Evolutionary conservation across 192 early-diverging fungal species (phyloP), one percentile per base, ranked within the genome.

Genomic region (Coemansia sp.): DNA sequence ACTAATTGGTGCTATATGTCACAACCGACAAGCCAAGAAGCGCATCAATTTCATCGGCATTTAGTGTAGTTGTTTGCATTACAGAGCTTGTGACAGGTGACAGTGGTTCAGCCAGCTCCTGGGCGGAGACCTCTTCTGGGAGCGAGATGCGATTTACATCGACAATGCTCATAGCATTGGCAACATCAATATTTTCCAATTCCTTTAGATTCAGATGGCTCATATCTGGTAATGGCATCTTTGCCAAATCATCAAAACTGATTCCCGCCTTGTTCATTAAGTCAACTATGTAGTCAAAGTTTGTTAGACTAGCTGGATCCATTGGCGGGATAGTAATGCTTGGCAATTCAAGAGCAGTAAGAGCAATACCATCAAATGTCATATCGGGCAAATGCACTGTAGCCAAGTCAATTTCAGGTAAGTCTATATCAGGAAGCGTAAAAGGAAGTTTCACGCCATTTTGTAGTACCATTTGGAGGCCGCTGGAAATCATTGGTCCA

Each of bases 331-430:
- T 46, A 9, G 72, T 80, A 30, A 75, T 46, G 17, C 61, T 64
- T 10, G 78, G 78, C 58, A 80, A 55, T 0, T 68, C 61, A 24
- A 80, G 67, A 2, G 58, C 78, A 0, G 78, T 75, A 21, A 80
- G 27, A 3, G 72, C 72, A 54, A 80, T 74, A 3, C 78, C 78
- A 58, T 68, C 72, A 17, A 69, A 66, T 55, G 78, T 80, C 68
- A 80, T 70, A 32, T 80, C 78, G 0, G 78, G 78, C 10, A 80
- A 69, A 32, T 80, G 78, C 54, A 80, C 72, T 0, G 78, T 74
- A 8, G 65, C 78, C 7, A 80, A 58, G 59, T 80, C 42, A 7
- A 80, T 71, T 11, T 39, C 72, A 0, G 78, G 78, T 5, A 80
- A 27, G 19, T 72, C 64, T 4, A 80, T 75, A 59, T 75, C 68